phyloP scores from a whole-genome alignment of 108 stramenopile species.

The Parmales sp. region DNA sequence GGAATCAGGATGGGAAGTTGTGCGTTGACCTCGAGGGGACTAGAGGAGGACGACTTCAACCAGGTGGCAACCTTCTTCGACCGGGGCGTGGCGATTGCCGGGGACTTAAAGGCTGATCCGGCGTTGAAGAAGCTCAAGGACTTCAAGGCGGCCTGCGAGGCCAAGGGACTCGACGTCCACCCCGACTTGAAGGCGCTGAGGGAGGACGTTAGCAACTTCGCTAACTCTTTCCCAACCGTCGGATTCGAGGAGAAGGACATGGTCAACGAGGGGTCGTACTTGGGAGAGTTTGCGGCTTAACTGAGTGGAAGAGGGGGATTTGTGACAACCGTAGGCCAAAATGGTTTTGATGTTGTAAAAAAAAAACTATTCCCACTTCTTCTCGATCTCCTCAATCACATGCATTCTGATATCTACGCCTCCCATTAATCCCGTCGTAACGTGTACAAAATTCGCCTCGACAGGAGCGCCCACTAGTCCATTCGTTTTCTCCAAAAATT shows the following conservation, averaged over 20 bases:
- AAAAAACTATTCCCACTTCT: too few species aligned
- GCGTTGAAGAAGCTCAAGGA: constrained; percentile 79
- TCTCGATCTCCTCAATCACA: too few species aligned
- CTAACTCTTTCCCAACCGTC: constrained; percentile 84
- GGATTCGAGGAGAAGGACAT: constrained; percentile 86
- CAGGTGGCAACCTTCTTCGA: constrained; percentile 93
- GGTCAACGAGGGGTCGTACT: constrained; percentile 71
- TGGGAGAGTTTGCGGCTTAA: constrained; percentile 51
- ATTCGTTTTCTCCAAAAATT: not conserved
- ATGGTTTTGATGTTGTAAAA: too few species aligned
- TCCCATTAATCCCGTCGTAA: not conserved
- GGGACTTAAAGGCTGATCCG: constrained; percentile 64
- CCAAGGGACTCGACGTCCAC: constrained; percentile 78
- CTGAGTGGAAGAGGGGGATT: too few species aligned
- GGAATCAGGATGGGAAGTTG: constrained; percentile 99
- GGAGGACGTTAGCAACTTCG: constrained; percentile 84
- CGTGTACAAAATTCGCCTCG: not conserved
- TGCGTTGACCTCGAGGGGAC: constrained; percentile 93
- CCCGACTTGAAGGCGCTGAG: constrained; percentile 68
- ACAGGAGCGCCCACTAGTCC: not conserved
- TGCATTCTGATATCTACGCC: too few species aligned
- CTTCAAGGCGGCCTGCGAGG: constrained; percentile 75
- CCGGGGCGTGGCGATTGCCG: constrained; percentile 82
- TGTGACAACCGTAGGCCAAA: too few species aligned
- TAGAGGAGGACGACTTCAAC: constrained; percentile 93